Percentiles rank a stretch among this genome's conserved stretches.
Evolutionary conservation across 306 rosid genomes (phyloP).

Genomic region (Senna tora): DNA sequence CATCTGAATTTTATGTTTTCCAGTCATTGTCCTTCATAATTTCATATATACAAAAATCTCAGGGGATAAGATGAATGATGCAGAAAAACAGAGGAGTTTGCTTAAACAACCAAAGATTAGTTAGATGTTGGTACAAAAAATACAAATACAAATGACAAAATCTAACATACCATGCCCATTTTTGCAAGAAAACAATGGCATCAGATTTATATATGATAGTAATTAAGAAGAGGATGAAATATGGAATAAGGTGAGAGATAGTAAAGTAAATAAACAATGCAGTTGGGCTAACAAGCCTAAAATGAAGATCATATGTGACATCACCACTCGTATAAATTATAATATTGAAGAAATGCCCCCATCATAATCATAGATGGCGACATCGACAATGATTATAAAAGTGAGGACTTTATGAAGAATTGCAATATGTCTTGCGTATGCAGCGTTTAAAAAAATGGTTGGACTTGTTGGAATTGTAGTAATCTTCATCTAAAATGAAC

Average conservation of each 20-base stretch:
- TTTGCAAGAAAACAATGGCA: slow-evolving; percentile 14
- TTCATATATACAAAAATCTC: slow-evolving; percentile 17
- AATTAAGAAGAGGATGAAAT: too few species aligned
- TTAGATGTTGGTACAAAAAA: slow-evolving; percentile 41
- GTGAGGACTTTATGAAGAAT: background rate
- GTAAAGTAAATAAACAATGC: background rate
- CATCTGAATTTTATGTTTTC: slow-evolving; percentile 21
- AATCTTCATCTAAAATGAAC: background rate
- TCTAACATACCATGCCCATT: background rate
- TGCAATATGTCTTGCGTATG: background rate
- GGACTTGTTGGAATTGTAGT: background rate
- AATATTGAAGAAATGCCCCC: background rate
- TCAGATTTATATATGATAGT: background rate
- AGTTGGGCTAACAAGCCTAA: background rate
- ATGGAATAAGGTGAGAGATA: slow-evolving; percentile 19
- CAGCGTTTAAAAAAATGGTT: background rate
- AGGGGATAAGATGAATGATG: slow-evolving; percentile 22
- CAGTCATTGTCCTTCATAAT: slow-evolving; percentile 13
- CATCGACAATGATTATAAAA: background rate
- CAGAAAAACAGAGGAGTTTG: slow-evolving; percentile 14
- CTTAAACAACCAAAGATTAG: slow-evolving; percentile 39
- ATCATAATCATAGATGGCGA: background rate
- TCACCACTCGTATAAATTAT: background rate
- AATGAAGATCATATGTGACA: background rate
- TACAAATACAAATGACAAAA: slow-evolving; percentile 28